Base-by-base conservation (phyloP, 2,329 filamentous ascomycete genomes). In the Colletotrichum limetticola region DNA sequence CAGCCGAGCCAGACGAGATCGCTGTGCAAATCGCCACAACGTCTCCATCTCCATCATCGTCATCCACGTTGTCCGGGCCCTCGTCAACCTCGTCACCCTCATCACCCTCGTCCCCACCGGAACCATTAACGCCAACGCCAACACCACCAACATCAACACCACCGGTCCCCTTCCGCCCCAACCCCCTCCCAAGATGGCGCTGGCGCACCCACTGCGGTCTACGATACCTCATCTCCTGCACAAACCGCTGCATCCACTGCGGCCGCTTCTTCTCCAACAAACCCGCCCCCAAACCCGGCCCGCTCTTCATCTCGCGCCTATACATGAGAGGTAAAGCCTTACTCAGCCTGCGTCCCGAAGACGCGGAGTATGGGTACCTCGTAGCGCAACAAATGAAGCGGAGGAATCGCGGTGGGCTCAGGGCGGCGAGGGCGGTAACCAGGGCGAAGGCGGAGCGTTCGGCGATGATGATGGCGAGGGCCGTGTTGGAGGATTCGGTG, bases 211-310 rank as follows among this genome's bases (percentile, higher is more conserved):
- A 80, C 12, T 85, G 83, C 77, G 19, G 53, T 14, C 61, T 16
- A 2, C 32, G 37, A 1, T 83, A 80, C 76, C 76, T 71, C 55
- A 70, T 83, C 7, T 74, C 75, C 61, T 78, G 75, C 71, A 85
- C 83, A 57, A 80, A 81, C 11, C 78, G 81, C 26, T 83, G 85
- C 64, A 80, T 86, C 58, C 77, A 80, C 52, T 84, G 84, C 78
- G 77, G 77, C 66, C 82, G 84, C 77, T 62, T 60, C 35, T 79
- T 81, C 72, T 85, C 84, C 77, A 78, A 28, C 74, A 76, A 32
- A 37, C 64, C 4, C 26, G 59, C 19, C 1, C 42, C 16, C 19
- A 11, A 49, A 9, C 4, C 42, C 16, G 37, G 37, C 14, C 37
- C 37, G 5, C 16, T 42, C 5, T 42, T 7, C 37, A 42, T 42